phyloP scores from a whole-genome alignment of 176 grass and related monocot genomes.

The Olyra latifolia region DNA sequence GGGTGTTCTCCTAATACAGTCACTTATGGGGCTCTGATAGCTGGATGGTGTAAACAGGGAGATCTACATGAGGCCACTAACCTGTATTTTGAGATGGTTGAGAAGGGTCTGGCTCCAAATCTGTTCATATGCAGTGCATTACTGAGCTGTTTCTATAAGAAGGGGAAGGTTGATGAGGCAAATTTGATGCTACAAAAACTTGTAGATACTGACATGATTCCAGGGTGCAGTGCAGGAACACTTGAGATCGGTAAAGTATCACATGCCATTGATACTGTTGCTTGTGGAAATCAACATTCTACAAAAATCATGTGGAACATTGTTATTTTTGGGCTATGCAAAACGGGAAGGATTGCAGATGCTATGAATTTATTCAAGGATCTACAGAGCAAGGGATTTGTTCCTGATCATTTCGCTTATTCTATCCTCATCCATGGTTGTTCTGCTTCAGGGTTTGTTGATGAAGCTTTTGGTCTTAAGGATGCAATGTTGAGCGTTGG shows the following conservation, averaged over 20 bases:
- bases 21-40: constrained; percentile 84
- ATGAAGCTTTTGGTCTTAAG: constrained; percentile 73
- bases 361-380: constrained; percentile 61
- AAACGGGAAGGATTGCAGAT: constrained; percentile 67
- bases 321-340: constrained; percentile 85
- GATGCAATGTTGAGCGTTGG: constrained; percentile 69
- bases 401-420: constrained; percentile 83
- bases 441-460: constrained; percentile 58
- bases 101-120: constrained; percentile 72
- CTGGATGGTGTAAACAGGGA: constrained; percentile 86
- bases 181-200: constrained; percentile 76
- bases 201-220: constrained; percentile 60
- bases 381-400: constrained; percentile 62
- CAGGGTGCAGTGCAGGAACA: constrained; percentile 41
- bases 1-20: constrained; percentile 63
- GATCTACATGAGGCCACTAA: constrained; percentile 66
- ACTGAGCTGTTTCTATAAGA: constrained; percentile 77
- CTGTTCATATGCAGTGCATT: constrained; percentile 66
- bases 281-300: constrained; percentile 46
- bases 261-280: constrained; percentile 37
- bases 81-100: constrained; percentile 75
- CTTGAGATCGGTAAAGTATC: constrained; percentile 42
- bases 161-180: constrained; percentile 85
- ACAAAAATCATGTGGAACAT: constrained; percentile 86
- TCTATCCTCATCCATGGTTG: constrained; percentile 82